Evolutionary conservation across 176 grass and related monocot genomes (phyloP).

Genomic region (Rhipidocladum racemiflorum): DNA sequence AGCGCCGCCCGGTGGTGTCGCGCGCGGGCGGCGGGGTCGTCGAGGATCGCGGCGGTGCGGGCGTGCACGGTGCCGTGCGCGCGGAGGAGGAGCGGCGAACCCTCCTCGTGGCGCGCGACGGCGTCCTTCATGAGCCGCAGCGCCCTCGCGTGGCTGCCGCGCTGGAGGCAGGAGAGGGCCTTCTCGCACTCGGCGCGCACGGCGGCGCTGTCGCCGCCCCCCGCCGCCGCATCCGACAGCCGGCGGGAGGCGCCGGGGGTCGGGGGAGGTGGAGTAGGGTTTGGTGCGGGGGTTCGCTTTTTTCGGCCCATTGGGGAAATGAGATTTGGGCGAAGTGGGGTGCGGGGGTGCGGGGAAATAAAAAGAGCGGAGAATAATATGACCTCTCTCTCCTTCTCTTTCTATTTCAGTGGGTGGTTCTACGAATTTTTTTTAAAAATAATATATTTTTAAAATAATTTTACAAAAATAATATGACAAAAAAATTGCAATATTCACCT

Average conservation of each 20-base stretch:
- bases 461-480: no score
- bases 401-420: background rate
- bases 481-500: no score
- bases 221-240: background rate
- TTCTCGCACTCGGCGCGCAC: constrained; percentile 66
- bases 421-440: no score
- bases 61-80: constrained; percentile 68
- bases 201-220: background rate
- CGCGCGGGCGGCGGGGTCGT: constrained; percentile 56
- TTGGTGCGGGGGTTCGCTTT: constrained; percentile 67
- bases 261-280: constrained; percentile 50
- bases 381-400: background rate
- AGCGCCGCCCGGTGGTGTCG: constrained; percentile 56
- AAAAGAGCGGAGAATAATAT: background rate
- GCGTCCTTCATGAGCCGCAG: constrained; percentile 68
- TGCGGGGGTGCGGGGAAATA: background rate
- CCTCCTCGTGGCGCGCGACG: constrained; percentile 41
- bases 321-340: constrained; percentile 27
- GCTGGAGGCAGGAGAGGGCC: constrained; percentile 54
- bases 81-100: constrained; percentile 58
- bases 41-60: constrained; percentile 50
- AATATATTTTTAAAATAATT: no score
- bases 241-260: constrained; percentile 18
- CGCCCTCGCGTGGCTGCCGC: constrained; percentile 61
- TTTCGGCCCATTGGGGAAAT: constrained; percentile 62